Percentiles rank a stretch among this genome's conserved stretches.
Evolutionary conservation across 345 rosid genomes (phyloP).

Genomic region (Eutrema heterophyllum): DNA sequence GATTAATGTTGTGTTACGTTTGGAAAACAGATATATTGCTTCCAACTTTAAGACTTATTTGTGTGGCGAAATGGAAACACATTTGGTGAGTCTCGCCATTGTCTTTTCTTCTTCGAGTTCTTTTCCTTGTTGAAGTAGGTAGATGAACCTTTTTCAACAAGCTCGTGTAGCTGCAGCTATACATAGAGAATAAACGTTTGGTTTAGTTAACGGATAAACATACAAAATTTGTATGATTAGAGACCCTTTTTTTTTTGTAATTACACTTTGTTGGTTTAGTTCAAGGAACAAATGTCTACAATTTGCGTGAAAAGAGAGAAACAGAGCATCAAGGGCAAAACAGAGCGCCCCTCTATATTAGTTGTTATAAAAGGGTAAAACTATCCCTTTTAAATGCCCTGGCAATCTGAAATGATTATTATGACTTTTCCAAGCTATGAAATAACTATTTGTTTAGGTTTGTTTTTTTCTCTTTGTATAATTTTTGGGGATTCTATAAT

Average conservation of each 20-base stretch:
- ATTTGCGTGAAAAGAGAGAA: no score
- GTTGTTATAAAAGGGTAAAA: neutral
- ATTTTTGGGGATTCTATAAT: neutral
- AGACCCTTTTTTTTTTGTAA: neutral
- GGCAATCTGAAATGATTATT: neutral
- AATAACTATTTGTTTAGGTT: neutral
- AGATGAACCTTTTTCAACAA: no score
- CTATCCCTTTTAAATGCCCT: neutral
- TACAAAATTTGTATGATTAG: neutral
- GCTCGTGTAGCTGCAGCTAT: no score
- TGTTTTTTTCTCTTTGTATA: neutral
- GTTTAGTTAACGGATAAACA: neutral
- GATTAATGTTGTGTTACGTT: neutral
- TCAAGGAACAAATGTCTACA: no score
- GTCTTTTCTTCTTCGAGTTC: no score
- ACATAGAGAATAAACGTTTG: no score
- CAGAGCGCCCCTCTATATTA: no score
- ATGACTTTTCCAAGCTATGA: neutral
- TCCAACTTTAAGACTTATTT: neutral
- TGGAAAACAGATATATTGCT: neutral
- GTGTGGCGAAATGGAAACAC: neutral
- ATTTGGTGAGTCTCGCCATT: no score
- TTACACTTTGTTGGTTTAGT: no score
- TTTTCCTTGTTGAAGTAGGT: no score
- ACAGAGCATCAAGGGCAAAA: no score